Evolutionary conservation across 441 rosid genomes (phyloP), one percentile per base, ranked within the genome.

Genomic region (Capsella rubella): DNA sequence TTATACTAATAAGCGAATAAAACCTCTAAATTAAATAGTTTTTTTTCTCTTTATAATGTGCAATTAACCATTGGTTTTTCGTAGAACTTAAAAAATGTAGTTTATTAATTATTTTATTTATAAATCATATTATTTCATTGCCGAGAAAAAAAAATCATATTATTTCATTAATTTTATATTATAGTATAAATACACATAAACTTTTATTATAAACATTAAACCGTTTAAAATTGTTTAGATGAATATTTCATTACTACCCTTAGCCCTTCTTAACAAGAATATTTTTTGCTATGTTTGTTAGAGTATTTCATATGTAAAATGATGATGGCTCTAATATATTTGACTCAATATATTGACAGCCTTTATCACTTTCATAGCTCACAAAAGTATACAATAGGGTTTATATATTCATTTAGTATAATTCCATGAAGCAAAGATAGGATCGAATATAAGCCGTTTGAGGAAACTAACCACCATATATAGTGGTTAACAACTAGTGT

Each of bases 401-500:
- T 6, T 34, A 34, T 32, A 32, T 32, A 2, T 1, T 32, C 8
- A 46, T 46, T 1, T 46, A 21, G 21, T 46, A 15, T 46, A 46
- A n/a, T 46, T 10, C 52, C 27, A 15, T 16, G 52, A 47, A 16
- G 49, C 0, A 47, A 47, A 40, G 14, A 39, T 35, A 37, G 1
- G 54, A 56, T 46, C 15, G 65, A 58, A 46, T 58, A 56, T 34
- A 57, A 57, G 56, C 3, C 27, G 5, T 57, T 46, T n/a, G 21
- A 69, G 25, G 34, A 45, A 7, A 31, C 31, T 39, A 57, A 69
- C 8, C 27, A 57, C 45, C 37, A 43, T 43, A 4, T 4, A 4
- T 31, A 13, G 64, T 56, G 45, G 55, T 16, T 32, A 46, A 69
- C 57, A 57, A 69, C 73, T 46, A 45, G 25, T 43, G 34, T n/a